Conservation (phyloP, 2,329 filamentous ascomycete species). For the Microsporum canis region DNA sequence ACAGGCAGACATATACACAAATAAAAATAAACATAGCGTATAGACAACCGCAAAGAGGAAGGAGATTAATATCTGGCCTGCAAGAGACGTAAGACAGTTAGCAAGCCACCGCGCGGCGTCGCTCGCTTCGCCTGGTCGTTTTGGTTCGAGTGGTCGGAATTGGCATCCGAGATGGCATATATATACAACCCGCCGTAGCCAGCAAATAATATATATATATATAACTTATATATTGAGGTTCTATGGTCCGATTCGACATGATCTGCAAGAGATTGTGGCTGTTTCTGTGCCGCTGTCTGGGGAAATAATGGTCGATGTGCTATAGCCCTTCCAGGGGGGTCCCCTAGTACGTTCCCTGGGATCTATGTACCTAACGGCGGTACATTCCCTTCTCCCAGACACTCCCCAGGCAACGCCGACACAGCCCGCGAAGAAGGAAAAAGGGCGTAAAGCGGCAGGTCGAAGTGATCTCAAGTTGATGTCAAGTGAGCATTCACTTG, state of each 20-base stretch:
- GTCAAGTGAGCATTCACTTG: no score
- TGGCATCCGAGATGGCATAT: neutral
- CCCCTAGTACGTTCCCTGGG: neutral
- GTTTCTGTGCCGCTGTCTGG: neutral
- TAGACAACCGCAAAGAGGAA: neutral
- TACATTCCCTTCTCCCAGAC: neutral
- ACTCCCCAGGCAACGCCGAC: neutral
- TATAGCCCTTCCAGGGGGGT: neutral
- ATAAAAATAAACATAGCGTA: neutral
- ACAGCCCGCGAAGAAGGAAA: neutral
- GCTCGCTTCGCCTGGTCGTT: slow-evolving; percentile 1
- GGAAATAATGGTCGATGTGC: neutral
- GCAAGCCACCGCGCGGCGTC: neutral
- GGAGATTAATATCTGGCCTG: neutral
- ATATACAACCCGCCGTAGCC: neutral
- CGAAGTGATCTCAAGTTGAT: no score
- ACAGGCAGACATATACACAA: no score
- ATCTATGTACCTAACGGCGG: neutral
- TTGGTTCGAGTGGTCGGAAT: neutral
- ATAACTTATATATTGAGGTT: neutral
- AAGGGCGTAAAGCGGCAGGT: neutral
- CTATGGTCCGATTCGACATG: neutral
- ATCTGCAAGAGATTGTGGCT: neutral
- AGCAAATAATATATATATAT: neutral
- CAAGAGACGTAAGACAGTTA: neutral